Base-by-base conservation (phyloP, 1,139 yeast species). In the Pichia sp. region DNA sequence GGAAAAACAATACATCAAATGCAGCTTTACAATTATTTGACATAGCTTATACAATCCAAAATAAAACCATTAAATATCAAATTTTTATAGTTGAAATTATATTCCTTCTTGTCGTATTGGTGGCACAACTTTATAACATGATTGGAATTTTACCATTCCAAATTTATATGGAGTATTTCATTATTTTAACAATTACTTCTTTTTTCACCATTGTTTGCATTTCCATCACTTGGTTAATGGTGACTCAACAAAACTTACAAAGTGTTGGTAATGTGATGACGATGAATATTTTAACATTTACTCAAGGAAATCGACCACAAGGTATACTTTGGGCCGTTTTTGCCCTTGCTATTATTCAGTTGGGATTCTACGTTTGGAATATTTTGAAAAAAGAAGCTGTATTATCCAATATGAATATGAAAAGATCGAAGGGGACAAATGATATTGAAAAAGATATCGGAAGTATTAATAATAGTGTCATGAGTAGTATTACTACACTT, bases 401-500 rank as follows among this genome's bases (percentile, higher is more conserved):
- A n/a, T n/a, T n/a, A n/a, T 45, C 6, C 25, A 22, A 32, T 11
- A 32, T 32, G 9, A 7, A 23, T 4, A 11, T 23, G 35, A 23
- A 5, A 11, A 32, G 12, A 11, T 1, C 26, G 16, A 27, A 12
- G 22, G 27, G 2, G 29, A 29, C 7, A 7, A 27, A 30, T 7
- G 48, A 48, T 27, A 10, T 39, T 3, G 51, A 48, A 24, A 45
- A 46, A 27, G 51, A 40, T 22, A 24, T 23, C 16, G 39, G 37
- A 9, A 43, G 46, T 25, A 8, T 35, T 11, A 27, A 42, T 20
- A 31, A 45, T 31, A 50, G 53, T 39, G 51, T 50, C 4, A 37
- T 50, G 49, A 47, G 51, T 27, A 47, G 49, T 30, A 50, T 50
- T 22, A 42, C 47, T n/a, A 50, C 53, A 4, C 45, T 50, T 8